A percentile compares a stretch with the other conserved stretches of the same genome.
Conservation (phyloP, 2,329 filamentous ascomycete species). For the Colletotrichum camelliae region DNA sequence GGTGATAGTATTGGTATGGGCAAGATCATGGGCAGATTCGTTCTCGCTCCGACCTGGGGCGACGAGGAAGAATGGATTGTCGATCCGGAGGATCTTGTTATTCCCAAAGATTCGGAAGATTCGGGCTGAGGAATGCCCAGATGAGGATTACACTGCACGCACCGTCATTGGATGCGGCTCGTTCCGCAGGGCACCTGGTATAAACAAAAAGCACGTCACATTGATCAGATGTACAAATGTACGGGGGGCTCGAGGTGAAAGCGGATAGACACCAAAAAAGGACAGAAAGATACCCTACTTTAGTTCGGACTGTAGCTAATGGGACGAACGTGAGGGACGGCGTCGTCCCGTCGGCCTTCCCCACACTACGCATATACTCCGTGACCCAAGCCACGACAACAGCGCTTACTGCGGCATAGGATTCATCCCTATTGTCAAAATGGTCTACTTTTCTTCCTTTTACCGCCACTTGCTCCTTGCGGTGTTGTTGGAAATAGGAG, state of each 20-base stretch:
- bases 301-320: slow-evolving; percentile 2
- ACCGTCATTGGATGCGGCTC: not conserved
- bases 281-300: slow-evolving; percentile 20
- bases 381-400: not conserved
- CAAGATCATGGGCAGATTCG: slow-evolving; percentile 66
- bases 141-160: not conserved
- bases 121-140: not conserved
- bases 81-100: slow-evolving; percentile 34
- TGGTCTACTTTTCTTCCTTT: not conserved
- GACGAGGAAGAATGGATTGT: slow-evolving; percentile 63
- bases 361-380: slow-evolving; percentile 16
- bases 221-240: not conserved
- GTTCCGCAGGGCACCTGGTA: not conserved
- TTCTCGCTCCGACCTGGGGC: slow-evolving; percentile 62
- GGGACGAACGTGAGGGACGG: slow-evolving; percentile 16
- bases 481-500: not conserved
- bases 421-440: not conserved
- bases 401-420: not conserved
- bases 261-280: not conserved
- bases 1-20: slow-evolving; percentile 67
- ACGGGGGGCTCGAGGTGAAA: not conserved
- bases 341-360: slow-evolving; percentile 16
- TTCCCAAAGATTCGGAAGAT: not conserved
- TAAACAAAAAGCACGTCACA: not conserved
- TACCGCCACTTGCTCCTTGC: not conserved